phyloP scores from a whole-genome alignment of 169 alveolate genomes.

The Toxoplasma gondii region DNA sequence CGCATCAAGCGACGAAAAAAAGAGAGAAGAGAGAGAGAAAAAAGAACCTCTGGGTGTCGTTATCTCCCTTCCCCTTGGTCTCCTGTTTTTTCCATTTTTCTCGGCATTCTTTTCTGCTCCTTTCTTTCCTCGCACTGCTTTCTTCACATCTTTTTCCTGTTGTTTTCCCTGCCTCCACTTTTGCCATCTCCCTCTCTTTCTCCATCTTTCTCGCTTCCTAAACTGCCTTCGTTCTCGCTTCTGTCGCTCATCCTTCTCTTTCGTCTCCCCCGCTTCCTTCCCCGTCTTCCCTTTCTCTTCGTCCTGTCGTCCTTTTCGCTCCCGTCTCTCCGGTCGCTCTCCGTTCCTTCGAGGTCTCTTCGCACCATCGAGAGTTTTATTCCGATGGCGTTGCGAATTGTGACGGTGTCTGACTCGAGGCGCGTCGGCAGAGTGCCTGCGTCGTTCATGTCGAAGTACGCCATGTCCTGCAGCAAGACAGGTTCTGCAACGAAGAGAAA shows the following conservation, averaged over 20 bases:
- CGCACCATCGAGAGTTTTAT: not conserved
- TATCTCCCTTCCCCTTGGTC: not conserved
- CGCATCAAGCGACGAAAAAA: not conserved
- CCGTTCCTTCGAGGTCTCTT: not conserved
- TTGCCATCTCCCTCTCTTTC: not conserved
- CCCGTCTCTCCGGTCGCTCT: no score
- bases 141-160: no score
- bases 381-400: not conserved
- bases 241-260: no score
- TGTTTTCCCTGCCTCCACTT: no score
- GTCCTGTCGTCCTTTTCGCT: no score
- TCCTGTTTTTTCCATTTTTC: no score
- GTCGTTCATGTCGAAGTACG: slow-evolving; percentile 1
- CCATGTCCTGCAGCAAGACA: not conserved
- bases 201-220: not conserved
- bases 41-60: not conserved
- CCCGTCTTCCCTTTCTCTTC: not conserved
- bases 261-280: no score
- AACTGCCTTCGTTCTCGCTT: no score
- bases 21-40: not conserved
- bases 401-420: slow-evolving; percentile 21
- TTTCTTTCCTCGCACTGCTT: not conserved
- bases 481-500: not conserved
- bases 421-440: not conserved
- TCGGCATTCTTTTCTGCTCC: no score